phyloP scores from a whole-genome alignment of 176 grass and related monocot species.

The Juncus inflexus region DNA sequence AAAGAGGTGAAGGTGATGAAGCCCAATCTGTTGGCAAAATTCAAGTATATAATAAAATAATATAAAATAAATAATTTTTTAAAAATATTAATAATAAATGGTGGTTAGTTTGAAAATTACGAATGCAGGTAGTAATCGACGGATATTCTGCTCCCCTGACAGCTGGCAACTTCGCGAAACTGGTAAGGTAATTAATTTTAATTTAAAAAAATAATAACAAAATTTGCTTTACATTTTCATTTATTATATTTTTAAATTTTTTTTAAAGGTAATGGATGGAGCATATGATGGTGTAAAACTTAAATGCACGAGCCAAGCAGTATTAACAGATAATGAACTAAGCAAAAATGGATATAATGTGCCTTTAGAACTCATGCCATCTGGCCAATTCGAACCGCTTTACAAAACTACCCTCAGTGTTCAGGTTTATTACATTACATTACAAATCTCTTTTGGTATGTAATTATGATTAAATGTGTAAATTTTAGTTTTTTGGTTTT shows the following conservation, averaged over 20 bases:
- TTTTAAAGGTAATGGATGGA: slow-evolving; percentile 71
- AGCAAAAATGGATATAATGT: slow-evolving; percentile 51
- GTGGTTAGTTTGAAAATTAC: slow-evolving; percentile 20
- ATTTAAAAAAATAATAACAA: slow-evolving; percentile 19
- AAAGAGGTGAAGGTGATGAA: slow-evolving; percentile 89
- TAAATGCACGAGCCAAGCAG: slow-evolving; percentile 78
- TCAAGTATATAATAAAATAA: slow-evolving; percentile 52
- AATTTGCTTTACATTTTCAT: neutral
- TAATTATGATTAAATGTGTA: too few relatives aligned
- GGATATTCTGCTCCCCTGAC: slow-evolving; percentile 89
- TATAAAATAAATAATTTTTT: slow-evolving; percentile 18
- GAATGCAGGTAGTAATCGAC: slow-evolving; percentile 68
- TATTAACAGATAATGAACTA: slow-evolving; percentile 62
- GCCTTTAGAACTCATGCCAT: slow-evolving; percentile 82
- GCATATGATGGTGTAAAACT: slow-evolving; percentile 69
- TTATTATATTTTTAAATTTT: slow-evolving; percentile 21
- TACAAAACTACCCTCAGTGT: slow-evolving; percentile 82
- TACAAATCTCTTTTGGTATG: neutral
- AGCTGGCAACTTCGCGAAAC: slow-evolving; percentile 81
- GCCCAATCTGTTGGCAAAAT: slow-evolving; percentile 68
- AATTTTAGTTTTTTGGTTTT: neutral
- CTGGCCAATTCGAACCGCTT: slow-evolving; percentile 90
- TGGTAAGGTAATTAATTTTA: slow-evolving; percentile 67
- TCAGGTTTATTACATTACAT: slow-evolving; percentile 44
- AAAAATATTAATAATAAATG: slow-evolving; percentile 12